A percentile compares a stretch with the other conserved stretches of the same genome.
These are phyloP conservation scores for Chaetoceros muelleri DNA, from an alignment of 108 stramenopile genomes.

Conservation along the genomic window DNA sequence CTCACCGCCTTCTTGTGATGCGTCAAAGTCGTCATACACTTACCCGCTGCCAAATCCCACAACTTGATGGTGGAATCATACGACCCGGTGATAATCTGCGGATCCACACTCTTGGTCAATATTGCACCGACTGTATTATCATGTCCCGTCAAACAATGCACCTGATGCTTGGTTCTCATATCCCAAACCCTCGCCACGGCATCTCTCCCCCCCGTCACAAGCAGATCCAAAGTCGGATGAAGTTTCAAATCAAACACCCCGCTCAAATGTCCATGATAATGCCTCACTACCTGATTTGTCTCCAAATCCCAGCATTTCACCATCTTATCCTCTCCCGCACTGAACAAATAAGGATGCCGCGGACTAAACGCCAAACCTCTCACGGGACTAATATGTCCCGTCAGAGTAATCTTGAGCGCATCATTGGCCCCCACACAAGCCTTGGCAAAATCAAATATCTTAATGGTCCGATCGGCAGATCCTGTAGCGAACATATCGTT, in stretches of 20 bases:
- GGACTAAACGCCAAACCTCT: constrained; percentile 90
- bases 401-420: constrained; percentile 92
- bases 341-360: constrained; percentile 96
- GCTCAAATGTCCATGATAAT: constrained; percentile 97
- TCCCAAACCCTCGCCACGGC: constrained; percentile 98
- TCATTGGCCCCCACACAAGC: constrained; percentile 83
- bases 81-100: constrained; percentile 94
- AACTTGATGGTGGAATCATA: constrained; percentile 94
- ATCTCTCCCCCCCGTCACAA: constrained; percentile 99
- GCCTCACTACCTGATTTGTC: constrained; percentile 96
- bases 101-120: constrained; percentile 87
- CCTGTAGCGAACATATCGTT: constrained; percentile 98
- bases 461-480: constrained; percentile 94
- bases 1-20: constrained; percentile 97
- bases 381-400: constrained; percentile 95
- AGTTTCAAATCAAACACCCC: constrained; percentile 89
- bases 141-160: constrained; percentile 92
- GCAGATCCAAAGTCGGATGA: constrained; percentile 95
- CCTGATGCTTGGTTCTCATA: constrained; percentile 90
- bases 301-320: constrained; percentile 99
- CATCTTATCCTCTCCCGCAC: constrained; percentile 96
- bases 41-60: constrained; percentile 98
- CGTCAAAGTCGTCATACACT: constrained; percentile 93
- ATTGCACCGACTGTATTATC: constrained; percentile 87
- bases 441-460: constrained; percentile 97